Base-by-base conservation (phyloP, 345 rosid species). In the Acer campestre region DNA sequence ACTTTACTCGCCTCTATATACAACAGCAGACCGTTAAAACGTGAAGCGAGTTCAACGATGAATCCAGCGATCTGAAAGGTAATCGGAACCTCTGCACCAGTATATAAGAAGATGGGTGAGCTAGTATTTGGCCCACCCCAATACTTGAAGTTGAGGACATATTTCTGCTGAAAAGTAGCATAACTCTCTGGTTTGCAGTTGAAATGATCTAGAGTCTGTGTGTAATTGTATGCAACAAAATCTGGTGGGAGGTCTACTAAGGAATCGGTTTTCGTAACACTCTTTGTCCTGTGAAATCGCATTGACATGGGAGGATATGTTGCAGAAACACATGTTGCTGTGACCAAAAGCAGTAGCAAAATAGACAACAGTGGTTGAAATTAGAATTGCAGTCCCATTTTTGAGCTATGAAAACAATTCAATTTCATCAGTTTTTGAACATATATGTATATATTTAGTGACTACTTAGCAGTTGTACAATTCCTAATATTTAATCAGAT, bases 121-220 rank as follows among this genome's bases (percentile, higher is more conserved):
- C 68, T 79, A 53, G 71, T 61, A 22, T 79, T 72, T n/a, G 83
- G 51, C 3, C 79, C 81, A 22, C 79, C 79, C 79, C 81, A 77
- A 65, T 73, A 77, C 76, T 73, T 76, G 76, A 18, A 65, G 71
- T 79, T 83, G 74, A 77, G 13, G 6, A 69, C 14, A 49, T 77
- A 83, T 74, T 73, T 73, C 48, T 82, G 80, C 12, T 79, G 80
- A 56, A 82, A 82, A 12, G 80, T 82, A 6, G 70, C 77, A 46
- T 82, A 76, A 46, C 82, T 79, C 78, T 79, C 85, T 0, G 82
- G 80, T 17, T 46, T 61, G 14, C 76, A 79, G 61, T 82, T 82
- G 68, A 82, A 82, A 73, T 82, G 85, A 67, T 82, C 85, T 6
- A 79, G 67, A 17, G 80, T 82, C 16, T 82, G 80, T 0, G 73